Conservation (phyloP, 1,139 yeast species). For the Sugiyamaella pinicola region DNA sequence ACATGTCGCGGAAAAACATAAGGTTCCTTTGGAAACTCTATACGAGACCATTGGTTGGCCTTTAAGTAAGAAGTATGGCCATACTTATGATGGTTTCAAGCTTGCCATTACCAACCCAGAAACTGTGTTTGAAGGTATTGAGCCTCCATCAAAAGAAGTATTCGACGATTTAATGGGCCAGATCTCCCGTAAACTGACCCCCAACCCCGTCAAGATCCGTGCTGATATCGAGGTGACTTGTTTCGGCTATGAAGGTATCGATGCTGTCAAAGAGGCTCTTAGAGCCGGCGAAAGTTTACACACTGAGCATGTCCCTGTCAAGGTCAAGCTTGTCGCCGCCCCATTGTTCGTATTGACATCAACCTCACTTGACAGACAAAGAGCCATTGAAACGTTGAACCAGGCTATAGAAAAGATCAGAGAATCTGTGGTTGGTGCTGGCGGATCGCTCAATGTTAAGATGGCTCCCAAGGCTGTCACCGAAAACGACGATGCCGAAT, state of each 20-base stretch:
- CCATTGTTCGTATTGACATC: slow-evolving; percentile 94
- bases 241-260: slow-evolving; percentile 96
- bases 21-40: slow-evolving; percentile 78
- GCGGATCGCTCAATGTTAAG: slow-evolving; percentile 88
- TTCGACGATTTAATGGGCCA: slow-evolving; percentile 80
- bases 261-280: slow-evolving; percentile 90
- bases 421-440: slow-evolving; percentile 66
- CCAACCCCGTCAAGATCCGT: slow-evolving; percentile 96
- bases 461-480: slow-evolving; percentile 99
- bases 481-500: slow-evolving; percentile 97
- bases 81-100: slow-evolving; percentile 96
- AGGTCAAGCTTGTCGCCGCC: slow-evolving; percentile 95
- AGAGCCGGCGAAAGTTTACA: slow-evolving; percentile 82
- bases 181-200: slow-evolving; percentile 91
- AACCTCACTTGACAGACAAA: slow-evolving; percentile 87
- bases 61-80: slow-evolving; percentile 90
- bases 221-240: slow-evolving; percentile 98
- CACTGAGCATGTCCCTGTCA: slow-evolving; percentile 79
- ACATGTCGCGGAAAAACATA: slow-evolving; percentile 97
- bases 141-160: slow-evolving; percentile 70
- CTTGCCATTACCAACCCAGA: slow-evolving; percentile 88
- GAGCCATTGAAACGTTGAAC: slow-evolving; percentile 78
- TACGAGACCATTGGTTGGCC: slow-evolving; percentile 97
- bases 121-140: slow-evolving; percentile 77
- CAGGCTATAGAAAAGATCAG: slow-evolving; percentile 77